Evolutionary conservation across 1,139 yeast genomes (phyloP), one percentile per base, ranked within the genome.

Genomic region (Suhomyces yuchorum): DNA sequence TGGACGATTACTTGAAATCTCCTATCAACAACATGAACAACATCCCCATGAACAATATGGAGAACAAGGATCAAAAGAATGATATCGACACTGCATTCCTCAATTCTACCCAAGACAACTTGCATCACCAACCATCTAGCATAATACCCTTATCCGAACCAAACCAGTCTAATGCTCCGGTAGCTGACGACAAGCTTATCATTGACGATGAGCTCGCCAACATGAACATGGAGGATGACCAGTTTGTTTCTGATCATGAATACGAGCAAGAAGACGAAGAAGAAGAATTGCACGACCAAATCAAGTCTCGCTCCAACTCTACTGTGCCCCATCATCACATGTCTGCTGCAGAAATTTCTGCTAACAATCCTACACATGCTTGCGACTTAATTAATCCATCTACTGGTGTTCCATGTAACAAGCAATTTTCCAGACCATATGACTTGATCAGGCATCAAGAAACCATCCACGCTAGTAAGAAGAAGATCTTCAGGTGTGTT

Each of bases 341-440:
- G 48, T 45, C 56, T 4, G 58, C 53, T 2, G 57, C 56, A 8
- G 60, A 57, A 40, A 58, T 57, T 22, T 48, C 61, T 2, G 60
- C 59, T 19, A 53, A 50, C 30, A 62, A 60, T 52, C 75, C 75
- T 2, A 65, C 72, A 49, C 80, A 74, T 52, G 68, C 70, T 48
- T 75, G 80, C 61, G 71, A 78, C 48, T 72, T 87, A 63, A 68
- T 80, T 17, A 85, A 84, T 60, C 85, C 89, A 15, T 63, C 76
- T 12, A 77, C 76, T 1, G 77, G 77, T 6, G 56, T 61, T 43
- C 70, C 76, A 11, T 75, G 80, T 56, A 67, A 68, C 52, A 74
- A 75, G 59, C 76, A 74, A 50, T 75, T 75, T 51, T 73, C 78
- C 22, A 65, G 80, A 50, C 79, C 80, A 9, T 75, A 75, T 53